Evolutionary conservation across 1,284 basidiomycete genomes (phyloP).

Genomic region (Moesziomyces globuligerus): DNA sequence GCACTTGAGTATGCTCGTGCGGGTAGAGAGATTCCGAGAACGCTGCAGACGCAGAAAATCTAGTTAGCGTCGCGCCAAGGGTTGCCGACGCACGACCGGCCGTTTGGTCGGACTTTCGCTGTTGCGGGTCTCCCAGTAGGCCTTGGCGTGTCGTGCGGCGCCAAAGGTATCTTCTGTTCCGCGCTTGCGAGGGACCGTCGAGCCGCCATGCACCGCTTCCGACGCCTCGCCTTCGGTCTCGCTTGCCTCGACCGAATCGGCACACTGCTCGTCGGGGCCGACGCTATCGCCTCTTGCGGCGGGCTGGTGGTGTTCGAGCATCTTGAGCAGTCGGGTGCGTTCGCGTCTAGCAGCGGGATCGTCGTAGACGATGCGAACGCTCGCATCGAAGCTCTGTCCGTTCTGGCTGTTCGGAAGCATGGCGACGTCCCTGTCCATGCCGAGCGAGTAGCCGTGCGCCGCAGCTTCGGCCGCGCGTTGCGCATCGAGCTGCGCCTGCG

Average conservation of each 20-base stretch:
- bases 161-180: conserved; percentile 27
- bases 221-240: conserved; percentile 1
- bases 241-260: background rate
- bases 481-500: conserved; percentile 39
- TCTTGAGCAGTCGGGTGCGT: conserved; percentile 36
- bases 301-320: conserved; percentile 36
- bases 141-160: conserved; percentile 10
- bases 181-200: conserved; percentile 7
- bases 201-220: conserved; percentile 2
- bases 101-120: conserved; percentile 45
- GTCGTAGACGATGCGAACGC: conserved; percentile 50
- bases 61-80: conserved; percentile 27
- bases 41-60: too few species aligned
- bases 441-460: conserved; percentile 40
- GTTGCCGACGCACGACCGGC: conserved; percentile 40
- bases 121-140: conserved; percentile 28
- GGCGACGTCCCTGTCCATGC: conserved; percentile 32
- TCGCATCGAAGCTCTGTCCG: conserved; percentile 21
- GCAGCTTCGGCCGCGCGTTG: conserved; percentile 44
- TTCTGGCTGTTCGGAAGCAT: conserved; percentile 11
- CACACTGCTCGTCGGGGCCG: background rate
- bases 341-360: conserved; percentile 50
- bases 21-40: too few species aligned
- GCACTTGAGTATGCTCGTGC: too few species aligned
- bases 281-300: background rate